phyloP scores from a whole-genome alignment of 176 grass and related monocot genomes.

The Musa itinerans region DNA sequence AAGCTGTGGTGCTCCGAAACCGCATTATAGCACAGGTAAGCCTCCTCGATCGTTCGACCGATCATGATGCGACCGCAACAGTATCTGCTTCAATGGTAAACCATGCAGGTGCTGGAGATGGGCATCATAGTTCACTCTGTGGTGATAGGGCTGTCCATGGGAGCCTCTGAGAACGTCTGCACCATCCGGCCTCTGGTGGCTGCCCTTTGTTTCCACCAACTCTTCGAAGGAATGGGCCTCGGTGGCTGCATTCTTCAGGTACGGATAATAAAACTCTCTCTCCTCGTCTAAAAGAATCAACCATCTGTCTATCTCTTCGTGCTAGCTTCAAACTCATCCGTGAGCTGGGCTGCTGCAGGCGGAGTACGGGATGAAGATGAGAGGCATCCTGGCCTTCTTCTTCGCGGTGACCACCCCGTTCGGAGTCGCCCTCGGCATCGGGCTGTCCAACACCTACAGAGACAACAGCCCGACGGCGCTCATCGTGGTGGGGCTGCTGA shows the following conservation, averaged over 20 bases:
- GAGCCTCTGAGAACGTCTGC: conserved; percentile 46
- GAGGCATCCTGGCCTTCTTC: conserved; percentile 57
- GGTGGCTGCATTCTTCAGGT: conserved; percentile 61
- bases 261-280: neutral
- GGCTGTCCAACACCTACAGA: conserved; percentile 56
- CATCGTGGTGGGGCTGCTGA: conserved; percentile 58
- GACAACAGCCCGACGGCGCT: conserved; percentile 76
- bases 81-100: no score
- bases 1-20: conserved; percentile 29
- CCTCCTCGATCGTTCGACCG: no score
- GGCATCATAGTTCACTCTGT: conserved; percentile 80
- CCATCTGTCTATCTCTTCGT: no score
- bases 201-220: conserved; percentile 66
- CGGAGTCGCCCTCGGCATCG: conserved; percentile 65
- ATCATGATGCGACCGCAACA: no score
- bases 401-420: conserved; percentile 75
- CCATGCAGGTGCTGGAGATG: conserved; percentile 51
- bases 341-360: conserved; percentile 24
- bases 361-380: conserved; percentile 53
- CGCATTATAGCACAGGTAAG: conserved; percentile 66
- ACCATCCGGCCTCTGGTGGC: conserved; percentile 57
- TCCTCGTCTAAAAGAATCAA: no score
- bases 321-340: no score
- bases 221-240: conserved; percentile 80
- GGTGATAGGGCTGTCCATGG: conserved; percentile 64